Base-by-base conservation (phyloP, 2,329 filamentous ascomycete species). In the Claviceps sorghi region DNA sequence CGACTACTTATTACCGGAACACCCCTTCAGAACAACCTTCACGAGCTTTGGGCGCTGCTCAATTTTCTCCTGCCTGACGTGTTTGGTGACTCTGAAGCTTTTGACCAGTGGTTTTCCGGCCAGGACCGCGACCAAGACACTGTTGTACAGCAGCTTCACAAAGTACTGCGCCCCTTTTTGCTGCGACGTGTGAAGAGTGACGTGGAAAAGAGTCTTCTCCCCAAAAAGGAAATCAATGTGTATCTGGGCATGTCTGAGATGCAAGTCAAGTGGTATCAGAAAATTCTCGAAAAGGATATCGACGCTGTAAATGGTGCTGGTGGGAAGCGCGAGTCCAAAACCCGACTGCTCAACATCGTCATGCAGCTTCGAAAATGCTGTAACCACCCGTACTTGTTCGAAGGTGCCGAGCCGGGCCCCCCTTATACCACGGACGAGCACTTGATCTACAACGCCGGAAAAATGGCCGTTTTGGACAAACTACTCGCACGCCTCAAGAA, bases 351-450 rank as follows among this genome's bases (percentile, higher is more conserved):
- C 58, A 98, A 98, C 70, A 98, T 98, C 64, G 93, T 98, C 60
- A 98, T 98, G 93, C 93, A 98, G 69, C 79, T 98, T 58, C 85
- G 93, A 61, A 98, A 98, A 70, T 98, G 93, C 71, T 98, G 93
- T 68, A 98, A 98, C 61, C 93, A 98, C 64, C 93, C 93, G 0
- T 98, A 98, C 61, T 80, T 98, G 1, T 98, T 98, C 59, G 93
- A 98, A 65, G 93, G 93, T 52, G 93, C 93, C 10, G 93, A 98
- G 65, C 93, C 93, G 43, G 93, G 93, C 30, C 94, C 93, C 13
- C 93, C 94, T 1, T 98, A 97, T 66, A 98, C 94, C 1, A 98
- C 91, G 0, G 93, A 98, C 62, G 91, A 97, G 69, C 94, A 98
- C 70, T 75, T 98, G 50, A 74, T 98, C 43, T 86, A 82, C 71